A percentile compares a stretch with the other conserved stretches of the same genome.
phyloP scores from a whole-genome alignment of 2,329 filamentous ascomycete species.

The Elsinoe perseae region DNA sequence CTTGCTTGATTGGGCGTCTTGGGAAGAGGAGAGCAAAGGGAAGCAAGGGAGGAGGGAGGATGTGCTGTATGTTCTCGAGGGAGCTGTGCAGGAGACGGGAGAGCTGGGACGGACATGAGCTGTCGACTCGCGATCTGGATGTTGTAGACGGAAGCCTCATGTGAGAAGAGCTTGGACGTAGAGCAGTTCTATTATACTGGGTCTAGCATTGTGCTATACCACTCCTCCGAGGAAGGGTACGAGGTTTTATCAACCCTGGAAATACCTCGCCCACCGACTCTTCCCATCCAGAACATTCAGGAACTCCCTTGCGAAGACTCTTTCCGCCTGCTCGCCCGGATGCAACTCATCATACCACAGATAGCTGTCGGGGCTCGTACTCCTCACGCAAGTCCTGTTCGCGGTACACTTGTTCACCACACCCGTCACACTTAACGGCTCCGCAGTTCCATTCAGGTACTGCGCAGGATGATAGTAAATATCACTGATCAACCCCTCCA shows the following conservation, averaged over 20 bases:
- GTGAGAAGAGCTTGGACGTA: no score
- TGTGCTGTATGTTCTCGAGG: constrained; percentile 55
- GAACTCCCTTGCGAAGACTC: constrained; percentile 51
- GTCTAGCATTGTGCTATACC: no score
- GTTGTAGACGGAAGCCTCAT: neutral
- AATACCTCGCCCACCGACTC: constrained; percentile 42
- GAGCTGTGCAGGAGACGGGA: constrained; percentile 50
- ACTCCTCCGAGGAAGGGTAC: neutral
- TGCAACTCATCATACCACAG: constrained; percentile 71
- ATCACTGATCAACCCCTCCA: constrained; percentile 56
- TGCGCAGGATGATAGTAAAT: constrained; percentile 53
- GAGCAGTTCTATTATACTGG: neutral
- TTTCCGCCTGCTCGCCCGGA: constrained; percentile 56
- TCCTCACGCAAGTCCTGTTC: constrained; percentile 35
- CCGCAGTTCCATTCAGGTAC: constrained; percentile 54
- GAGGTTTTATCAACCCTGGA: neutral
- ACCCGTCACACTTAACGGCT: constrained; percentile 54
- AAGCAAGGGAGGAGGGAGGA: constrained; percentile 34
- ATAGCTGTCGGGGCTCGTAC: constrained; percentile 50
- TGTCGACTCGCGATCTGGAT: neutral
- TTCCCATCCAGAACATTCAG: constrained; percentile 46
- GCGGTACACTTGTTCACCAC: constrained; percentile 49
- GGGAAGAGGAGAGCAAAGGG: constrained; percentile 21
- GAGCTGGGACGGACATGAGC: constrained; percentile 35
- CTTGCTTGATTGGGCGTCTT: constrained; percentile 50